These are phyloP conservation scores for Trichoderma lentiforme DNA, from an alignment of 2,329 filamentous ascomycete species.

Conservation along the genomic window DNA sequence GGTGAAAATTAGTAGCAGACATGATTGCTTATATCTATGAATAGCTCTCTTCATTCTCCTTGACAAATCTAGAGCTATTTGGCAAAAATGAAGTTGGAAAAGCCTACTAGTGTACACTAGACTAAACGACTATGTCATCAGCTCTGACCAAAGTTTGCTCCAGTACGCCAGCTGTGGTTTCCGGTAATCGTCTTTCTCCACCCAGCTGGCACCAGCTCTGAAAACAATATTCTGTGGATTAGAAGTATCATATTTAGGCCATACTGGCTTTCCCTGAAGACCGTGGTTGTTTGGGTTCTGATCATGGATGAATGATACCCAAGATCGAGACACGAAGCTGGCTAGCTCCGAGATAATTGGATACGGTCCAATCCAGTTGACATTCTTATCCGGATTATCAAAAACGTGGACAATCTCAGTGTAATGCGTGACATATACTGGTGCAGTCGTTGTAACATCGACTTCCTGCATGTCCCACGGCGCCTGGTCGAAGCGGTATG, in stretches of 20 bases:
- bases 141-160: constrained; percentile 5
- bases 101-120: no score
- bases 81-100: not conserved
- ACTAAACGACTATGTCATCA: constrained; percentile 7
- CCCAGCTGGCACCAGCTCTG: constrained; percentile 1
- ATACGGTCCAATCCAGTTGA: constrained; percentile 12
- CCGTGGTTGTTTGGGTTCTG: constrained; percentile 9
- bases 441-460: not conserved
- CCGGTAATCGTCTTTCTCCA: constrained; percentile 2
- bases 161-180: constrained; percentile 5
- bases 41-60: not conserved
- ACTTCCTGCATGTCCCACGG: constrained; percentile 8
- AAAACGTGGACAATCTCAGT: constrained; percentile 10
- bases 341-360: constrained; percentile 5
- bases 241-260: not conserved
- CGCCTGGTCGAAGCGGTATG: constrained; percentile 1
- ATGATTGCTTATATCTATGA: not conserved
- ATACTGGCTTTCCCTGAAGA: not conserved
- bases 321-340: not conserved
- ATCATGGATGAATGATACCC: constrained; percentile 3
- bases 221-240: constrained; percentile 5
- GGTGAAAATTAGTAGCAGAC: not conserved
- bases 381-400: constrained; percentile 12
- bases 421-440: not conserved
- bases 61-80: not conserved